Evolutionary conservation across 192 early-diverging fungal genomes (phyloP).

Genomic region (Coemansia sp.): DNA sequence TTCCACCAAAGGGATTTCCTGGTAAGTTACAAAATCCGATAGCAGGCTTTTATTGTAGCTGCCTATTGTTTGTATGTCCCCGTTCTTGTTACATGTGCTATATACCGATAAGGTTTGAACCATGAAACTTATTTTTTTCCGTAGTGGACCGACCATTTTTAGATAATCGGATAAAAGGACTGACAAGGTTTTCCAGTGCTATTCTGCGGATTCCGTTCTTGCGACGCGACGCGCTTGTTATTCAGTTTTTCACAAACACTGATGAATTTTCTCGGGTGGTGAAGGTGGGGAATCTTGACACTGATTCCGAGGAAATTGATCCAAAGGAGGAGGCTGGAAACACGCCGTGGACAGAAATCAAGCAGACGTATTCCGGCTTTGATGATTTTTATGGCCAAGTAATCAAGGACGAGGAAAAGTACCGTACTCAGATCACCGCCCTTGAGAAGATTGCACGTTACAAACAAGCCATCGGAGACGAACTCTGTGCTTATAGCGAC

Average conservation of each 20-base stretch:
- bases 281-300: conserved; percentile 50
- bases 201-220: conserved; percentile 54
- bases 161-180: conserved; percentile 58
- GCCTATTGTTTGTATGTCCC: neutral
- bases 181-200: conserved; percentile 52
- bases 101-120: conserved; percentile 9
- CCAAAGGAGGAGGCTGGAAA: conserved; percentile 32
- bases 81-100: neutral
- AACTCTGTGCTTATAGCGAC: conserved; percentile 49
- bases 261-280: conserved; percentile 54
- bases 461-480: conserved; percentile 56
- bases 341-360: conserved; percentile 36
- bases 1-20: conserved; percentile 87
- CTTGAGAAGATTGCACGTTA: conserved; percentile 55
- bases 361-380: conserved; percentile 41
- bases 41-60: neutral
- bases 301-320: conserved; percentile 51
- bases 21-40: conserved; percentile 53
- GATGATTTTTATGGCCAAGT: conserved; percentile 49
- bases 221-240: conserved; percentile 48
- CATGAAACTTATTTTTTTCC: conserved; percentile 9
- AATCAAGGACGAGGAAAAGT: conserved; percentile 49
- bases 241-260: conserved; percentile 56
- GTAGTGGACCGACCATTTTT: conserved; percentile 60
- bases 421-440: conserved; percentile 49